A percentile compares a stretch with the other conserved stretches of the same genome.
Evolutionary conservation across 441 rosid genomes (phyloP).

Genomic region (Syzygium syzygioides): DNA sequence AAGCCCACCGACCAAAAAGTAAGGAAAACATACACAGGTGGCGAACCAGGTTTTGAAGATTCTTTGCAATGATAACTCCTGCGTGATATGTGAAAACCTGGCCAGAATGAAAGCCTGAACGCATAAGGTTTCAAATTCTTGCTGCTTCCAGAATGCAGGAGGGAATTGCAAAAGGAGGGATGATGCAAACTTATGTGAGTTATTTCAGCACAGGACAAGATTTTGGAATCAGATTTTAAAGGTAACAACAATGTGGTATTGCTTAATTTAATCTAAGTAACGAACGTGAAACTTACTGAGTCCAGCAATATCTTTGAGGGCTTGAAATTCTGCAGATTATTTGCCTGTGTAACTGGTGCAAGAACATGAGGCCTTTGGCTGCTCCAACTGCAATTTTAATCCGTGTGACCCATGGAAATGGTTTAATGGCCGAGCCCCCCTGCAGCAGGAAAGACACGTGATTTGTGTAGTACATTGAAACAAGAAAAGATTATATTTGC

Average conservation of each 20-base stretch:
- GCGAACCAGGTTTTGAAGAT: not conserved
- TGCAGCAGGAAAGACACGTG: not conserved
- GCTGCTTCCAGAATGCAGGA: not conserved
- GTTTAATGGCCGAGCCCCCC: not conserved
- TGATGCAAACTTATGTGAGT: not conserved
- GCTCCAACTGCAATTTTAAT: not conserved
- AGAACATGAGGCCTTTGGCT: not conserved
- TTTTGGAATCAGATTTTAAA: not conserved
- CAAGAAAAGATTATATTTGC: not conserved
- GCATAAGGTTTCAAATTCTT: not conserved
- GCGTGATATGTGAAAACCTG: not conserved
- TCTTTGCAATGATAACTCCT: not conserved
- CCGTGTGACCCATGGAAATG: not conserved
- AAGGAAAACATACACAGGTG: not conserved
- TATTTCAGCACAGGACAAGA: not conserved
- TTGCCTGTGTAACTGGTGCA: not conserved
- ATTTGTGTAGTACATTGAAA: not conserved
- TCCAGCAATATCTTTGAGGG: not conserved
- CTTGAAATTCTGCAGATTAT: not conserved
- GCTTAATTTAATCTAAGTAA: not conserved
- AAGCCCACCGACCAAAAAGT: not conserved
- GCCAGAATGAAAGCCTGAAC: not conserved
- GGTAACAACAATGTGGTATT: not conserved
- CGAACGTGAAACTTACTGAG: not conserved
- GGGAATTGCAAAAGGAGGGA: not conserved